These are phyloP conservation scores for Starmerella bombicola DNA, from an alignment of 805 yeast species.

Conservation along the genomic window DNA sequence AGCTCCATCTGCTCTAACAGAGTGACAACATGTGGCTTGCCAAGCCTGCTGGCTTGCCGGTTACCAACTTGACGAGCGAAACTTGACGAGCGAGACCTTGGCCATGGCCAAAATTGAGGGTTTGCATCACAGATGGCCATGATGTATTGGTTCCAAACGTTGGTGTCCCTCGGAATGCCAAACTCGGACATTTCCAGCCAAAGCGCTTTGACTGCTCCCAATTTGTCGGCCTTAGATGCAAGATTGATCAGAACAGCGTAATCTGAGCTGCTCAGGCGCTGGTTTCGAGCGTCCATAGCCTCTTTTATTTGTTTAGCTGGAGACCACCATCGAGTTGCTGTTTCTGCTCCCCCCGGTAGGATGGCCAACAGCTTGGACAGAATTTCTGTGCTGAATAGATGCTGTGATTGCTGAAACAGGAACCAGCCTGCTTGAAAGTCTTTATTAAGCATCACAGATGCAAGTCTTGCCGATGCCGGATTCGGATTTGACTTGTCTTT, in stretches of 20 bases:
- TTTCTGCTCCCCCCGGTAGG: constrained; percentile 18
- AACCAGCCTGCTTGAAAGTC: constrained; percentile 15
- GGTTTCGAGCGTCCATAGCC: constrained; percentile 16
- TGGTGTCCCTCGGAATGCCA: constrained; percentile 19
- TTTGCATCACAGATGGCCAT: constrained; percentile 25
- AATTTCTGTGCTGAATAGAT: constrained; percentile 7
- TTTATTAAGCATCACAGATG: constrained; percentile 7
- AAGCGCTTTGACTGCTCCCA: constrained; percentile 18
- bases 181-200: constrained; percentile 23
- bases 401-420: constrained; percentile 5
- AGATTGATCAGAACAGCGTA: constrained; percentile 23
- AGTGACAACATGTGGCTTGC: background rate
- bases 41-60: background rate
- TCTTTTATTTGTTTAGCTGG: constrained; percentile 18
- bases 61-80: constrained; percentile 2
- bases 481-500: background rate
- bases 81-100: background rate
- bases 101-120: constrained; percentile 25
- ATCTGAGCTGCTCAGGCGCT: constrained; percentile 18
- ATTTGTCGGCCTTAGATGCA: constrained; percentile 23
- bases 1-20: constrained; percentile 13
- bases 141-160: constrained; percentile 29
- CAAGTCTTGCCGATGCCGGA: constrained; percentile 1
- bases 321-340: constrained; percentile 20
- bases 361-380: constrained; percentile 9